These are phyloP conservation scores for Aspergillus spinulosporus DNA, from an alignment of 2,329 filamentous ascomycete species.

Conservation along the genomic window DNA sequence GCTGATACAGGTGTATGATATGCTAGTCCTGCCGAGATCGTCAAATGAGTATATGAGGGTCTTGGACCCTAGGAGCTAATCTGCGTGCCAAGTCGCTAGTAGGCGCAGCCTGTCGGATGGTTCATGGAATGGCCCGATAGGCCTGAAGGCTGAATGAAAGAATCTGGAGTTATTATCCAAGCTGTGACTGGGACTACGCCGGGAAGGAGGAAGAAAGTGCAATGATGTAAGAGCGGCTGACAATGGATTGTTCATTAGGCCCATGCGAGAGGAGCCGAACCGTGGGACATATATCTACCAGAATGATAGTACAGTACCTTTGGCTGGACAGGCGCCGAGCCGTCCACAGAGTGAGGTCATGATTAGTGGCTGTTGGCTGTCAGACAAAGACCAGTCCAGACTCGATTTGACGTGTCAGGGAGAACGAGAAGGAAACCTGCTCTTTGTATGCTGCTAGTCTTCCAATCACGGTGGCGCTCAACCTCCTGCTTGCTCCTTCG, in stretches of 20 bases:
- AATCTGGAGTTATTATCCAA: neutral
- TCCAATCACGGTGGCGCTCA: slow-evolving; percentile 4
- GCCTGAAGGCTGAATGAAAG: no score
- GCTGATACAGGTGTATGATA: neutral
- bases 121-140: neutral
- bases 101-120: neutral
- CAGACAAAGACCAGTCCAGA: slow-evolving; percentile 9
- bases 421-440: neutral
- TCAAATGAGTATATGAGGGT: neutral
- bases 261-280: neutral
- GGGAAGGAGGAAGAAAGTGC: no score
- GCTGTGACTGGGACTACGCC: neutral
- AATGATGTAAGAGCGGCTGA: neutral
- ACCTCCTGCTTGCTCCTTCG: neutral
- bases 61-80: neutral
- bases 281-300: neutral
- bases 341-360: slow-evolving; percentile 2
- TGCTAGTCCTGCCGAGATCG: neutral
- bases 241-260: neutral
- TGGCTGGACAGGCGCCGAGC: no score
- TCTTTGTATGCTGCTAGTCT: neutral
- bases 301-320: no score
- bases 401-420: slow-evolving; percentile 14
- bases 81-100: neutral
- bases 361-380: neutral